These are phyloP conservation scores for Hsuehochloa calcarea DNA, from an alignment of 176 grass and related monocot genomes.

Conservation along the genomic window DNA sequence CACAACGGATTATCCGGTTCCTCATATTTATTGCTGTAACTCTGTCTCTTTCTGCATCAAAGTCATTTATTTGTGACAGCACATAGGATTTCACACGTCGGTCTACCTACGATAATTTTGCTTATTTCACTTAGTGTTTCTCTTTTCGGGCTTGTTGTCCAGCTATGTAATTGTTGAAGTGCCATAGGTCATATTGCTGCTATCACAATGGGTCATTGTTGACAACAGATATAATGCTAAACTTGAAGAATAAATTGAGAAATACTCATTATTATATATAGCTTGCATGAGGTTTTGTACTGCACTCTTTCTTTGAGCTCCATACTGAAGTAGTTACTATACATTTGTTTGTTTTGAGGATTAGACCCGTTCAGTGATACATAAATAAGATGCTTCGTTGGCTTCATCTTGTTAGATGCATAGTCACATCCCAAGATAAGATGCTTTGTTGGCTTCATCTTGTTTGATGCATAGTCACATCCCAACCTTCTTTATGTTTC, in stretches of 20 bases:
- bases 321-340: background rate
- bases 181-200: background rate
- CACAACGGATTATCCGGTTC: background rate
- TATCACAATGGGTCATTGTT: background rate
- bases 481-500: background rate
- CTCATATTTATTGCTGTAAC: background rate
- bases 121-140: background rate
- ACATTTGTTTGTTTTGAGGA: background rate
- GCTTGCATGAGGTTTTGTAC: background rate
- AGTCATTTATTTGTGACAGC: background rate
- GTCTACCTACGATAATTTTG: background rate
- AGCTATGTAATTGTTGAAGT: background rate
- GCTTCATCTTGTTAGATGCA: too few relatives aligned
- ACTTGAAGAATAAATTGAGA: constrained; percentile 6
- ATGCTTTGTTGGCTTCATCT: background rate
- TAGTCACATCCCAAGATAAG: background rate
- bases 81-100: background rate
- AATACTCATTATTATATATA: background rate
- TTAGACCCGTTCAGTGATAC: background rate
- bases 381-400: background rate
- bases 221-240: background rate
- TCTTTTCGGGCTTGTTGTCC: background rate
- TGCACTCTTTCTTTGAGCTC: background rate
- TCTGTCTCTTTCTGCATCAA: background rate
- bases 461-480: background rate